A percentile compares a stretch with the other conserved stretches of the same genome.
Evolutionary conservation across 768 basidiomycete genomes (phyloP).

Genomic region (Boletellus emodensis): DNA sequence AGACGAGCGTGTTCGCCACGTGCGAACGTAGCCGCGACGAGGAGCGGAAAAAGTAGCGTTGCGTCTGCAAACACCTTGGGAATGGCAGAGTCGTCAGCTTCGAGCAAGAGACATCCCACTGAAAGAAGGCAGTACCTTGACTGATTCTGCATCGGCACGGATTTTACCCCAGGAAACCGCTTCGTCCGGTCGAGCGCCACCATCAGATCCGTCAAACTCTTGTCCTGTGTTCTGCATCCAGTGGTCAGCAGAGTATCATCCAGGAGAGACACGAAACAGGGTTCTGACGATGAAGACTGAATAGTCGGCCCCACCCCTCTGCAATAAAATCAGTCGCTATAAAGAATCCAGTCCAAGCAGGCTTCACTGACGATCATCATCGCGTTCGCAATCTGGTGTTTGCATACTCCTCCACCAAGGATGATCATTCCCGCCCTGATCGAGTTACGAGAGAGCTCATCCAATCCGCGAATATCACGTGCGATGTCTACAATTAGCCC

Average conservation of each 20-base stretch:
- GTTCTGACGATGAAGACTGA: constrained; percentile 86
- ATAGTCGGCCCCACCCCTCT: constrained; percentile 98
- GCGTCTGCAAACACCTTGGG: constrained; percentile 86
- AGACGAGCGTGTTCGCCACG: constrained; percentile 27
- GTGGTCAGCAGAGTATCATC: neutral
- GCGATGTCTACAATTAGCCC: constrained; percentile 91
- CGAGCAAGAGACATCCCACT: neutral
- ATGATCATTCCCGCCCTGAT: constrained; percentile 98
- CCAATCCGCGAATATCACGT: constrained; percentile 84
- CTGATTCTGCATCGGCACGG: constrained; percentile 73
- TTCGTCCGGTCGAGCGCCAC: constrained; percentile 95
- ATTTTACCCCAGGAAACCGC: constrained; percentile 99
- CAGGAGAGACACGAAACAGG: neutral
- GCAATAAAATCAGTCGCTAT: neutral
- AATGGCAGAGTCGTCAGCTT: constrained; percentile 2
- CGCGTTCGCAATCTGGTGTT: constrained; percentile 98
- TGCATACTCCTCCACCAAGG: constrained; percentile 96
- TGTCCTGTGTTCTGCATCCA: constrained; percentile 85
- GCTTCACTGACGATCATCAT: constrained; percentile 82
- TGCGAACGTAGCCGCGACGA: constrained; percentile 94
- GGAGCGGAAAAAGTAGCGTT: constrained; percentile 89
- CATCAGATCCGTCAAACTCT: constrained; percentile 98
- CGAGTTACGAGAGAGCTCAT: constrained; percentile 83
- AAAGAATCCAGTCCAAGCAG: too few species aligned
- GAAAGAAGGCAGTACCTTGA: constrained; percentile 54